phyloP scores from a whole-genome alignment of 75 land plant genomes.

The Cryptomeria japonica region DNA sequence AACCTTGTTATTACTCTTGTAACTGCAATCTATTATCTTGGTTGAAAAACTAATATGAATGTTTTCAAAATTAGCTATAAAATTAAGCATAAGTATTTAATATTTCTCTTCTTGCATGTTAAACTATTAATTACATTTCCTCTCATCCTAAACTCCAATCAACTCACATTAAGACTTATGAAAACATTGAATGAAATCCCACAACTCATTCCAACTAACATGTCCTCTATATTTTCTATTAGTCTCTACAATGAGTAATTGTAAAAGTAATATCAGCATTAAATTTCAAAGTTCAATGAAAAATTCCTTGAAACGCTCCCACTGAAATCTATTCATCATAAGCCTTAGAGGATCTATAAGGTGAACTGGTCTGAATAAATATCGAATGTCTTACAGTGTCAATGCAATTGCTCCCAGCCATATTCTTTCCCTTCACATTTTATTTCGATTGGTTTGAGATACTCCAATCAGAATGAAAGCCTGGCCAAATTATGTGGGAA shows the following conservation, averaged over 20 bases:
- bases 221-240: too few species aligned
- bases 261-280: not conserved
- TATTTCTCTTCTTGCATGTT: too few species aligned
- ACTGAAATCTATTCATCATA: not conserved
- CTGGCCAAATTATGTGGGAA: not conserved
- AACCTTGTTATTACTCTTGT: not conserved
- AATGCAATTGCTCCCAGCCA: not conserved
- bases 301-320: not conserved
- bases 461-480: not conserved
- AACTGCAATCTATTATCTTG: not conserved
- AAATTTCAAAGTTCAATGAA: too few species aligned
- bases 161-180: not conserved
- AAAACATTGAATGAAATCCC: not conserved
- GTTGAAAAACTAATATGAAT: not conserved
- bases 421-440: not conserved
- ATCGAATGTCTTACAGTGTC: not conserved
- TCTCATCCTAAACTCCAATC: not conserved
- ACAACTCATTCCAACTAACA: not conserved
- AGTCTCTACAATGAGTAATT: not conserved
- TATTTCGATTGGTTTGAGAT: not conserved
- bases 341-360: not conserved
- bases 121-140: not conserved
- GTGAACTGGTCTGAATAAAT: too few species aligned
- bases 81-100: not conserved
- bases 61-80: not conserved